Evolutionary conservation across 2,329 filamentous ascomycete species (phyloP), one percentile per base, ranked within the genome.

Genomic region (Aotearoamyces nothofagi): DNA sequence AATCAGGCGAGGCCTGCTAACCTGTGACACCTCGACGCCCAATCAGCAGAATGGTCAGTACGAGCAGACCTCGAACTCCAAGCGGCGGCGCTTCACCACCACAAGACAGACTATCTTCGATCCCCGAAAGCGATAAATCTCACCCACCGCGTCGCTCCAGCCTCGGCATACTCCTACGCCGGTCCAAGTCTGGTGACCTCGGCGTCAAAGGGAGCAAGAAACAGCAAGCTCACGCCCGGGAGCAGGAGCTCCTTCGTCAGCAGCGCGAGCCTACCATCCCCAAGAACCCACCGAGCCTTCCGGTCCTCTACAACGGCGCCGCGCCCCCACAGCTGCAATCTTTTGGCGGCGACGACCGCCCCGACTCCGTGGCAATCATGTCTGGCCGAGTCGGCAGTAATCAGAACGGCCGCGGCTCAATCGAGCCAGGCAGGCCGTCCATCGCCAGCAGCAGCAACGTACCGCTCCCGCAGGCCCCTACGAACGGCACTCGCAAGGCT

Each of bases 141-240:
- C 37, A 43, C 35, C 46, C 44, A 29, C 37, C 50, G 32, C 58
- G 61, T 41, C 57, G 60, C 35, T 56, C 62, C 24, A 64, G 61
- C 29, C 54, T 69, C 33, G 63, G 62, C 16, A 65, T 66, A 54
- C 66, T 80, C 47, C 63, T 79, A 37, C 66, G 72, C 53, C 69
- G 75, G 42, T 67, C 66, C 49, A 79, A 78, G 49, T 78, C 73
- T 33, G 66, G 66, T 35, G 73, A 80, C 39, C 50, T 78, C 33
- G 63, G 62, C 41, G 69, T 68, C 42, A 60, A 58, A 39, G 61
- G 59, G 51, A 71, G 64, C 53, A 76, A 72, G 58, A 61, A 60
- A 46, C 59, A 66, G 53, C 48, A 55, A 51, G 32, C 58, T 14
- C 32, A 54, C 20, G 49, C 47, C 35, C 51, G 57, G 36, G 57